Conservation (phyloP, 1,139 yeast genomes). For the Pichia sp. region DNA sequence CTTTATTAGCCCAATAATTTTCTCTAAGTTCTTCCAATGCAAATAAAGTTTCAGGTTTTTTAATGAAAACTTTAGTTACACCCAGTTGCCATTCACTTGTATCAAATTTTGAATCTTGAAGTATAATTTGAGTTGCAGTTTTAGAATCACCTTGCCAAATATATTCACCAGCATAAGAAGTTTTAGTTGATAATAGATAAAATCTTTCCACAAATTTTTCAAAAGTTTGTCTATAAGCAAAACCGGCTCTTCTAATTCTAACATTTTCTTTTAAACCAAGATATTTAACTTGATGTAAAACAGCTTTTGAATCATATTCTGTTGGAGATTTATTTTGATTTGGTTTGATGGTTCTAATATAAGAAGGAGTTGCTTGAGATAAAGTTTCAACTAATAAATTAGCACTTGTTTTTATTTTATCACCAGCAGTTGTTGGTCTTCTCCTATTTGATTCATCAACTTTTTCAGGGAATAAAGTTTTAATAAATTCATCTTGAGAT, state of each 20-base stretch:
- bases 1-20: constrained; percentile 97
- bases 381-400: constrained; percentile 84
- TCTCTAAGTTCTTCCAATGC: constrained; percentile 96
- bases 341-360: constrained; percentile 96
- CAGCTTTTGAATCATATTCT: constrained; percentile 85
- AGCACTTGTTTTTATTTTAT: constrained; percentile 88
- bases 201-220: constrained; percentile 97
- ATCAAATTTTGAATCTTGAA: constrained; percentile 77
- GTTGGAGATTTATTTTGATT: constrained; percentile 87
- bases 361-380: constrained; percentile 86
- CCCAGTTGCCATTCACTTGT: constrained; percentile 83
- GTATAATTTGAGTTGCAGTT: constrained; percentile 73
- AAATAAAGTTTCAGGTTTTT: constrained; percentile 93
- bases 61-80: constrained; percentile 88
- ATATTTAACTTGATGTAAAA: constrained; percentile 91
- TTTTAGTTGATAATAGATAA: constrained; percentile 75
- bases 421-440: constrained; percentile 96
- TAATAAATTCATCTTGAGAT: constrained; percentile 61
- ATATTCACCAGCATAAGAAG: constrained; percentile 97
- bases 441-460: constrained; percentile 67
- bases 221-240: constrained; percentile 95
- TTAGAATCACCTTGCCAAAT: constrained; percentile 88
- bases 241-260: constrained; percentile 96
- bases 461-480: constrained; percentile 69
- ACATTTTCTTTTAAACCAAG: constrained; percentile 96